Conservation (phyloP, 192 early-diverging fungal genomes). For the Phycomyces blakesleeanus region DNA sequence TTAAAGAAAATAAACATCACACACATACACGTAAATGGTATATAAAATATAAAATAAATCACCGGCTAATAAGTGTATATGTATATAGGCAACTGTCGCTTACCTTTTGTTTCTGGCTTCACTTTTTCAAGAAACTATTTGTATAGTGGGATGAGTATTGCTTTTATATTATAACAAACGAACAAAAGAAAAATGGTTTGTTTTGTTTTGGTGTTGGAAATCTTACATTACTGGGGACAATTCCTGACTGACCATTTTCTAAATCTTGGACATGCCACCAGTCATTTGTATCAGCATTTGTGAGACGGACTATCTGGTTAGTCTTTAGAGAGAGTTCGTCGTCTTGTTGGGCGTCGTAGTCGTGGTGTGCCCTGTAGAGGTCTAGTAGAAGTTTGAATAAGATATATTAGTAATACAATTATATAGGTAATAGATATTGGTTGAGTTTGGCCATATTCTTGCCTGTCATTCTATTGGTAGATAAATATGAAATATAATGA, state of each 20-base stretch:
- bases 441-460: too few relatives aligned
- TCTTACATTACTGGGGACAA: slow-evolving; percentile 47
- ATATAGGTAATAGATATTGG: too few relatives aligned
- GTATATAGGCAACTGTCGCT: neutral
- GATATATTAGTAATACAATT: too few relatives aligned
- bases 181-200: too few relatives aligned
- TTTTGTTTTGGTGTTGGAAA: too few relatives aligned
- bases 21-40: neutral
- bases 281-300: slow-evolving; percentile 46
- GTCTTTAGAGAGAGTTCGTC: slow-evolving; percentile 58
- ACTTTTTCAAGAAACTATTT: slow-evolving; percentile 21
- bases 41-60: slow-evolving; percentile 2
- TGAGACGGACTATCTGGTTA: slow-evolving; percentile 53
- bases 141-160: neutral
- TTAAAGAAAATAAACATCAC: neutral
- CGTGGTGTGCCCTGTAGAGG: slow-evolving; percentile 33
- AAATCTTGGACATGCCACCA: slow-evolving; percentile 45
- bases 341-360: slow-evolving; percentile 57
- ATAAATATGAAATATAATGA: too few relatives aligned
- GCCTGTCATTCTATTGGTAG: too few relatives aligned
- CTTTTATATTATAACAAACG: neutral
- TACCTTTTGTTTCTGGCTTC: neutral
- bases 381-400: slow-evolving; percentile 10
- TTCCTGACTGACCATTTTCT: slow-evolving; percentile 33
- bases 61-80: neutral